phyloP scores from a whole-genome alignment of 805 yeast genomes.

The Candida argentea region DNA sequence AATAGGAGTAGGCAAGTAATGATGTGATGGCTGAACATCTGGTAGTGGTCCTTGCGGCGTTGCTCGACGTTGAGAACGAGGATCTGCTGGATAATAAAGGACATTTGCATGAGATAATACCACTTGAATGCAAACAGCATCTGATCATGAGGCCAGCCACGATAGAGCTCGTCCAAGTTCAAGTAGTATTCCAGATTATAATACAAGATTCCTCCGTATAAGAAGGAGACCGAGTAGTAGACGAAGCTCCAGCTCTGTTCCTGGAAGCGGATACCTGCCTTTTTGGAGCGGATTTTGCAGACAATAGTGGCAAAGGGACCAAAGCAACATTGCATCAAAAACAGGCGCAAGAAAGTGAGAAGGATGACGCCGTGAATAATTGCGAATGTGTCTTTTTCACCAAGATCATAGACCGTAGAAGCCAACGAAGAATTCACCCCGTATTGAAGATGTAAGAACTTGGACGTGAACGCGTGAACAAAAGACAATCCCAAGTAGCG shows the following conservation, averaged over 20 bases:
- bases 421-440: conserved; percentile 5
- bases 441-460: conserved; percentile 26
- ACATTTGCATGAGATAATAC: conserved; percentile 65
- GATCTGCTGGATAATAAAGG: conserved; percentile 74
- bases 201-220: conserved; percentile 50
- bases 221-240: conserved; percentile 48
- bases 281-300: conserved; percentile 35
- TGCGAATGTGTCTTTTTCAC: conserved; percentile 43
- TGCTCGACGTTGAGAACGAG: conserved; percentile 70
- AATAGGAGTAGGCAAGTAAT: conserved; percentile 58
- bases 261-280: conserved; percentile 58
- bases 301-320: conserved; percentile 41
- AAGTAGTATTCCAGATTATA: conserved; percentile 47
- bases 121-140: conserved; percentile 44
- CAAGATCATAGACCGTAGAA: conserved; percentile 37
- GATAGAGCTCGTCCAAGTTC: conserved; percentile 48
- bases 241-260: conserved; percentile 77
- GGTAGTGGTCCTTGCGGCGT: conserved; percentile 70
- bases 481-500: conserved; percentile 8
- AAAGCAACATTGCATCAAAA: conserved; percentile 47
- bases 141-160: conserved; percentile 65
- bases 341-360: conserved; percentile 48
- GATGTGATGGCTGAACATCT: conserved; percentile 85
- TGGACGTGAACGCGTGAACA: conserved; percentile 17
- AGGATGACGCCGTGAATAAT: conserved; percentile 46